A percentile compares a stretch with the other conserved stretches of the same genome.
Evolutionary conservation across 345 rosid genomes (phyloP).

Genomic region (Alliaria petiolata): DNA sequence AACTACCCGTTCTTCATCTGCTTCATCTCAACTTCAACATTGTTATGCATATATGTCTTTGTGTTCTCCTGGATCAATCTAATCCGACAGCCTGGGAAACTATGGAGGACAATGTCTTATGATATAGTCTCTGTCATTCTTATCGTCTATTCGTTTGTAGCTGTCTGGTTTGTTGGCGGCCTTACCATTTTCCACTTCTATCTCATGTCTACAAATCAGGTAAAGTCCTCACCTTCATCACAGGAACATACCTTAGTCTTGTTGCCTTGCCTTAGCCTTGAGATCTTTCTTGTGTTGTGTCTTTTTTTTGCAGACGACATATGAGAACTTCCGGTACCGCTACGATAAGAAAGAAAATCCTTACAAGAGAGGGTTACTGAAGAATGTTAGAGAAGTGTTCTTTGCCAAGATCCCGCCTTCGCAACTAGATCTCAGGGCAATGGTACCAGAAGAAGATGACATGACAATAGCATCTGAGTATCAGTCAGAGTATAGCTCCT

Average conservation of each 20-base stretch:
- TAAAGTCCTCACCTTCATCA: conserved; percentile 11
- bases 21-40: conserved; percentile 66
- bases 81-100: conserved; percentile 43
- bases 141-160: conserved; percentile 58
- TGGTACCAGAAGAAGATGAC: conserved; percentile 38
- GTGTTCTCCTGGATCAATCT: conserved; percentile 86
- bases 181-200: conserved; percentile 73
- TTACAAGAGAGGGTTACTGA: conserved; percentile 56
- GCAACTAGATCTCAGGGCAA: conserved; percentile 69
- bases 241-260: neutral
- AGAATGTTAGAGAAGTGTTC: conserved; percentile 67
- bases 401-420: conserved; percentile 73
- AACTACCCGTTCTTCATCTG: conserved; percentile 90
- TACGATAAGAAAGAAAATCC: conserved; percentile 68
- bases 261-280: neutral
- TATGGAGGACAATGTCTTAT: conserved; percentile 76
- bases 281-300: neutral
- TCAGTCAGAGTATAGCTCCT: conserved; percentile 28
- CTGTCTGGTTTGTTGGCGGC: conserved; percentile 96
- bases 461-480: conserved; percentile 20
- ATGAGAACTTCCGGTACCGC: conserved; percentile 79
- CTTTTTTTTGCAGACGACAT: conserved; percentile 69
- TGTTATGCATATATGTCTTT: conserved; percentile 76
- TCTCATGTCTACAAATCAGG: conserved; percentile 92
- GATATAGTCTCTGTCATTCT: conserved; percentile 81